These are phyloP conservation scores for Herpotrichia juniperi DNA, from an alignment of 2,329 filamentous ascomycete species.

Conservation along the genomic window DNA sequence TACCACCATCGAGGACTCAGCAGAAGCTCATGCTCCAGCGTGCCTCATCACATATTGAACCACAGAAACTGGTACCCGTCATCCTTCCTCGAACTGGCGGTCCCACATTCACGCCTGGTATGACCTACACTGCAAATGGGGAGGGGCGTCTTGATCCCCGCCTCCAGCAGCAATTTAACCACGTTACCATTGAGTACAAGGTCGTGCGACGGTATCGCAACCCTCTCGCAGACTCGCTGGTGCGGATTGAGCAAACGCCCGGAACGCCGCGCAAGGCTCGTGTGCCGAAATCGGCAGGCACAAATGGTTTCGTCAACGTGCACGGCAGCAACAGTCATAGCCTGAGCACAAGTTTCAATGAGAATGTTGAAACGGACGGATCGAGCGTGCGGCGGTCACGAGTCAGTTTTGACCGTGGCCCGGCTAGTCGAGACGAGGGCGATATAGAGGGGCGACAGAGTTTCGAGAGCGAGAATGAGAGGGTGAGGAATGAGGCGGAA, in stretches of 20 bases:
- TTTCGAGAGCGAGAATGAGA: conserved; percentile 33
- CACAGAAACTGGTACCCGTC: conserved; percentile 55
- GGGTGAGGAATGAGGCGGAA: conserved; percentile 41
- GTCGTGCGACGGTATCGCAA: conserved; percentile 76
- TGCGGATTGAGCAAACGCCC: conserved; percentile 59
- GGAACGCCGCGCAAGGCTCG: conserved; percentile 45
- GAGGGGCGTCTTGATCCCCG: conserved; percentile 63
- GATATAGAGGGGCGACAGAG: conserved; percentile 32
- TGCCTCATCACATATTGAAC: conserved; percentile 74
- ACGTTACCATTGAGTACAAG: conserved; percentile 75
- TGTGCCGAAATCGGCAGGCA: conserved; percentile 22
- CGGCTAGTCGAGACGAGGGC: conserved; percentile 27
- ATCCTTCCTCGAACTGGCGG: conserved; percentile 45
- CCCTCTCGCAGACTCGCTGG: conserved; percentile 68
- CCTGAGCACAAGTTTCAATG: conserved; percentile 39
- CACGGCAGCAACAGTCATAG: conserved; percentile 33
- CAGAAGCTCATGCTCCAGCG: conserved; percentile 78
- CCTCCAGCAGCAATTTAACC: conserved; percentile 69
- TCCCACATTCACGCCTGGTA: conserved; percentile 38
- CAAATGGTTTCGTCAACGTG: conserved; percentile 31
- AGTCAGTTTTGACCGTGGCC: conserved; percentile 36
- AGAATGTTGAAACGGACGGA: conserved; percentile 35
- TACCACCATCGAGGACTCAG: conserved; percentile 67
- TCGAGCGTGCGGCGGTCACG: conserved; percentile 30
- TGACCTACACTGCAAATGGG: conserved; percentile 42